Percentiles rank a stretch among this genome's conserved stretches.
Conservation (phyloP, 148 eudicot genomes). For the Bassia scoparia region DNA sequence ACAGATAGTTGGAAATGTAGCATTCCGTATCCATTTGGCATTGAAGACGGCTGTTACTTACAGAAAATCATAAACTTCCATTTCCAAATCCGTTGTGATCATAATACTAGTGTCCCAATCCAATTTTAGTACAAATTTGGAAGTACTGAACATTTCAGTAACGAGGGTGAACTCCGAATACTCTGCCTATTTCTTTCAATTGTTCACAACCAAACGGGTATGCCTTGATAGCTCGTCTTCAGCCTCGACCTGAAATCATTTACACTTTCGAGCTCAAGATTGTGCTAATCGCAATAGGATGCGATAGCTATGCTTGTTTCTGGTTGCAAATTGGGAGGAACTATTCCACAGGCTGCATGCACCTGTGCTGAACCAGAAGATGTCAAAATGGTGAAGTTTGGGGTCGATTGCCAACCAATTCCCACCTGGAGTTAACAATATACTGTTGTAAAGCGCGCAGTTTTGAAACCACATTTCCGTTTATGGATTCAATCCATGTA, state of each 20-base stretch:
- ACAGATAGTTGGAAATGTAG: too few relatives aligned
- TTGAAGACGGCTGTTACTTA: too few relatives aligned
- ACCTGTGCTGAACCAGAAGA: not conserved
- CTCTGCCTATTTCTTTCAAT: not conserved
- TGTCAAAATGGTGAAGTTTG: not conserved
- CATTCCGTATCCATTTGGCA: too few relatives aligned
- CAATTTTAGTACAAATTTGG: not conserved
- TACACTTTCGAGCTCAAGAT: not conserved
- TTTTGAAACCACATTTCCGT: not conserved
- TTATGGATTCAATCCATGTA: not conserved
- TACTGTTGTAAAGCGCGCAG: not conserved
- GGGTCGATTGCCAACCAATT: constrained; percentile 7
- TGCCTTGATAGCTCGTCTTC: too few relatives aligned
- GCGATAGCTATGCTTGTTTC: constrained; percentile 9
- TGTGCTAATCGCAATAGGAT: not conserved
- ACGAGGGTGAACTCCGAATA: not conserved
- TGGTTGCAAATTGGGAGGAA: not conserved
- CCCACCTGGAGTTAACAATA: not conserved
- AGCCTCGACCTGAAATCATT: not conserved
- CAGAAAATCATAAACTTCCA: not conserved
- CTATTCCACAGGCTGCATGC: constrained; percentile 6
- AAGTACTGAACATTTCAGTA: not conserved
- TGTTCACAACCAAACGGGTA: not conserved
- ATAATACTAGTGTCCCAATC: constrained; percentile 1
- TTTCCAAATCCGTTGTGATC: not conserved